Base-by-base conservation (phyloP, 148 eudicot species). In the Amaranthus palmeri region DNA sequence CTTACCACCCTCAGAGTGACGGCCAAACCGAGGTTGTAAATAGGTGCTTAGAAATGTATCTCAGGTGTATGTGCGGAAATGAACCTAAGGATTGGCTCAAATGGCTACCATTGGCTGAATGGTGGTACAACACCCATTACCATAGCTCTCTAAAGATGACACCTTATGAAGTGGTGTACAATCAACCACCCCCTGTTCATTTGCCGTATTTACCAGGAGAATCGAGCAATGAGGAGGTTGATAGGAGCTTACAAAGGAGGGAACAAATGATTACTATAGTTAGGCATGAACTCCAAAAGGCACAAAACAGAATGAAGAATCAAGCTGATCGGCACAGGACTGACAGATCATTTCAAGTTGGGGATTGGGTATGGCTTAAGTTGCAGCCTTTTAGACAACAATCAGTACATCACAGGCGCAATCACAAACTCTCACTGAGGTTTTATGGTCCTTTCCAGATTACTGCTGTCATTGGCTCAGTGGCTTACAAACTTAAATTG, bases 381-480 rank as follows among this genome's bases (percentile, higher is more conserved):
- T n/a, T 36, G 2, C 71, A 68, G 8, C 47, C 71, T 10, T 68
- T 36, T 10, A 68, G 71, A 7, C 71, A 53, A 53, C 3, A 3
- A 10, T 18, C 41, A 8, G 4, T 67, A 8, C 14, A 8, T 1
- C 3, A 4, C 6, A 67, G 71, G 13, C 2, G 8, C 7, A 54
- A 68, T 43, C 17, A 52, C 0, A 68, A 68, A n/a, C 48, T 68
- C 11, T 9, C 43, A 4, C 5, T n/a, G 2, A 68, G 12, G 41
- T 68, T 36, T 14, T 68, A 10, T 40, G 60, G 71, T 2, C 60
- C 71, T 36, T 68, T 52, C 41, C 25, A 68, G 48, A 25, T 68
- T 7, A 10, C 6, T 5, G 41, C 2, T 0, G 52, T 2, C 13
- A 13, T 68, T 3, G 71, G 71, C 0, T 2, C 4, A 0, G 48